These are phyloP conservation scores for Zasmidium citrigriseum DNA, from an alignment of 2,329 filamentous ascomycete species.

Conservation along the genomic window DNA sequence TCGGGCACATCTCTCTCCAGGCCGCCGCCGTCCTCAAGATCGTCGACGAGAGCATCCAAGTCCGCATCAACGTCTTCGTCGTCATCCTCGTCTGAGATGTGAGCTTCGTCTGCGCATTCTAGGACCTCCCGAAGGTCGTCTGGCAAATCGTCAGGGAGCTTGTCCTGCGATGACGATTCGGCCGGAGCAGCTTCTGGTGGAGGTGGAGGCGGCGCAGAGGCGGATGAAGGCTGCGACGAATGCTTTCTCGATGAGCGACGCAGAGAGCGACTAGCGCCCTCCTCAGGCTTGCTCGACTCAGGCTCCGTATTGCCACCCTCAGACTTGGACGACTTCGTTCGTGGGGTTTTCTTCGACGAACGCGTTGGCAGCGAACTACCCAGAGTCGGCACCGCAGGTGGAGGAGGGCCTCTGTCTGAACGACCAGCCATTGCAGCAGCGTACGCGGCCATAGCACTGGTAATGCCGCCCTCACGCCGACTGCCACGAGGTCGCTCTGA, in stretches of 20 bases:
- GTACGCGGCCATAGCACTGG: slow-evolving; percentile 72
- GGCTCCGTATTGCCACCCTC: slow-evolving; percentile 19
- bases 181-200: slow-evolving; percentile 26
- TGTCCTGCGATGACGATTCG: slow-evolving; percentile 45
- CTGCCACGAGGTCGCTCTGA: slow-evolving; percentile 67
- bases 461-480: slow-evolving; percentile 62
- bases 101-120: slow-evolving; percentile 91
- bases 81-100: slow-evolving; percentile 70
- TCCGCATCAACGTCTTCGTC: slow-evolving; percentile 54
- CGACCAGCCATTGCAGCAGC: slow-evolving; percentile 69
- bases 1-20: slow-evolving; percentile 74
- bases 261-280: slow-evolving; percentile 22
- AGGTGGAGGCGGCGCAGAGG: slow-evolving; percentile 13
- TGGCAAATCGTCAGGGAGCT: slow-evolving; percentile 54
- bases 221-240: slow-evolving; percentile 28
- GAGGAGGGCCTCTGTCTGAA: slow-evolving; percentile 31
- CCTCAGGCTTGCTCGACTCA: slow-evolving; percentile 23
- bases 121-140: slow-evolving; percentile 66
- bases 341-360: slow-evolving; percentile 24
- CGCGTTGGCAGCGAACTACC: slow-evolving; percentile 31
- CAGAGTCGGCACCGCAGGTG: slow-evolving; percentile 36
- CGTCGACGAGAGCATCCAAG: slow-evolving; percentile 85
- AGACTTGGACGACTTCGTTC: slow-evolving; percentile 27
- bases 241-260: slow-evolving; percentile 37
- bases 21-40: slow-evolving; percentile 80